Conservation (phyloP, 495 filamentous ascomycete species). For the Rhypophila decipiens region DNA sequence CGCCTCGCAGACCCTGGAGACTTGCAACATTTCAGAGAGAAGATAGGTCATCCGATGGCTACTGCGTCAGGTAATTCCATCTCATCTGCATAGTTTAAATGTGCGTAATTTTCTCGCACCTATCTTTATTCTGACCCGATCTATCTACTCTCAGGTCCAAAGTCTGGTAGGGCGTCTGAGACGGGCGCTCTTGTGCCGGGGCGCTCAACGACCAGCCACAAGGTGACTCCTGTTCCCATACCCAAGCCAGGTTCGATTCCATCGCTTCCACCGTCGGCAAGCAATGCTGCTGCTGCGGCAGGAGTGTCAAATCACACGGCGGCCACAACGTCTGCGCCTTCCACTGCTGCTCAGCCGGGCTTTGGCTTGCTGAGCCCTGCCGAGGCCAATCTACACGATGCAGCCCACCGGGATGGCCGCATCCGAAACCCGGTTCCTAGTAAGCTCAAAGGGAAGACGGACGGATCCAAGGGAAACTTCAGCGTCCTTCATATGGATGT, state of each 20-base stretch:
- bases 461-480: constrained; percentile 52
- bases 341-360: constrained; percentile 4
- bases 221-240: constrained; percentile 17
- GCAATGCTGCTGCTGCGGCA: constrained; percentile 2
- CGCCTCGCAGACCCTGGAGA: too few relatives aligned
- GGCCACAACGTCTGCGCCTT: not conserved
- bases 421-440: constrained; percentile 53
- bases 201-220: constrained; percentile 6
- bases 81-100: too few relatives aligned
- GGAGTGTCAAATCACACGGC: constrained; percentile 3
- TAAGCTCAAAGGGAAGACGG: constrained; percentile 52
- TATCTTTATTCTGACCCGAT: too few relatives aligned
- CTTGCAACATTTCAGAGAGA: too few relatives aligned
- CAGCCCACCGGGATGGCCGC: constrained; percentile 39
- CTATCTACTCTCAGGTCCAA: constrained; percentile 13
- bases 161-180: constrained; percentile 8
- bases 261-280: constrained; percentile 7
- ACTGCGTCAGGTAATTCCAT: constrained; percentile 17
- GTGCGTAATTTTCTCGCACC: too few relatives aligned
- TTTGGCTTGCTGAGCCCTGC: constrained; percentile 12
- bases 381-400: constrained; percentile 17
- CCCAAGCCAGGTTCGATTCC: constrained; percentile 18
- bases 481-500: constrained; percentile 53
- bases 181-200: not conserved
- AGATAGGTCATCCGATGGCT: too few relatives aligned